Evolutionary conservation across 2,329 filamentous ascomycete genomes (phyloP), one percentile per base, ranked within the genome.

Genomic region (Ophiostoma sp.): DNA sequence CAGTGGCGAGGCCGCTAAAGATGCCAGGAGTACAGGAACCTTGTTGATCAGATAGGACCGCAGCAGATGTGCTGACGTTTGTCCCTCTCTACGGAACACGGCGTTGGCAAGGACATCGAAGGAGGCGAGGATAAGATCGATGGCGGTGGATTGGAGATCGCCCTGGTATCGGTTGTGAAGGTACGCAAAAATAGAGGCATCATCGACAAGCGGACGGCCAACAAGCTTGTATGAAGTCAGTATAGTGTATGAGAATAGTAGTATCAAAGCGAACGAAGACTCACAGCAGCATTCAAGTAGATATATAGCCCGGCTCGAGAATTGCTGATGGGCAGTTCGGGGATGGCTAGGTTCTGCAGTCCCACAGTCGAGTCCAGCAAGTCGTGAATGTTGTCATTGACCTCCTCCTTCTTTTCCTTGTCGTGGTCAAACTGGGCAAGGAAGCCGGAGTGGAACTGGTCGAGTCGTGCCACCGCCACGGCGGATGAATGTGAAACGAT

Each of bases 61-160:
- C 66, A 97, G 83, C 18, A 94, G 79, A 69, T 93, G 89, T 68
- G 91, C 90, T 5, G 83, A 81, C 68, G 82, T 82, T 58, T 79
- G 79, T 0, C 81, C 81, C 71, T 87, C 84, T 60, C 82, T 84
- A 5, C 83, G 86, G 73, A 95, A 91, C 71, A 94, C 90, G 5
- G 90, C 90, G 74, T 96, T 96, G 47, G 93, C 91, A 16, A 99
- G 82, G 5, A 96, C 85, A 74, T 98, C 93, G 74, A 99, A 98
- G 0, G 93, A 89, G 1, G 93, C 92, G 9, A 94, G 85, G 58
- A 98, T 90, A 1, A 98, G 82, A 74, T 97, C 93, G 67, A 92
- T 87, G 0, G 91, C 87, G 62, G 92, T 87, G 12, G 86, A 84
- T 76, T 94, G 90, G 58, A 90, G 84, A 74, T 97, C 90, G 52